Evolutionary conservation across 2,329 filamentous ascomycete genomes (phyloP).

Genomic region (Pseudocercospora macadamiae): DNA sequence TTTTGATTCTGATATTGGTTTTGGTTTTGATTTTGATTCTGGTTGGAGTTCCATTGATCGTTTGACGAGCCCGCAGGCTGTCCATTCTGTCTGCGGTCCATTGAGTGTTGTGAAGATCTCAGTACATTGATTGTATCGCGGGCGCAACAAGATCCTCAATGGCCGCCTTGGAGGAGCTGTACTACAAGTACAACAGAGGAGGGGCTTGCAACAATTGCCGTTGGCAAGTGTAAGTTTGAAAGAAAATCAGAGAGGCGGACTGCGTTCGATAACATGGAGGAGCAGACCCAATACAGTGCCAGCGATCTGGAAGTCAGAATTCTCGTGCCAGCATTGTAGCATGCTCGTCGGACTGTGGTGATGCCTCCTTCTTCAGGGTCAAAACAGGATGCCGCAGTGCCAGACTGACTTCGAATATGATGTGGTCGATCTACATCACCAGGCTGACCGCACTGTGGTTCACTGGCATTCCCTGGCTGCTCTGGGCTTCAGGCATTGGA

Average conservation of each 20-base stretch:
- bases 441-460: neutral
- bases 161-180: neutral
- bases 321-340: neutral
- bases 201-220: neutral
- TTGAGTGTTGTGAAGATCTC: neutral
- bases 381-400: neutral
- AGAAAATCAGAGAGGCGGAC: neutral
- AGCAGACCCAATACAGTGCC: neutral
- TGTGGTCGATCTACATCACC: constrained; percentile 6
- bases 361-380: constrained; percentile 1
- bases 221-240: neutral
- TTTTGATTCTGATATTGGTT: neutral
- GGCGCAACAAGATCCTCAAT: neutral
- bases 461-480: constrained; percentile 4
- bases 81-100: neutral
- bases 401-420: neutral
- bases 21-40: neutral
- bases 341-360: neutral
- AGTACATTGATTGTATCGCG: neutral
- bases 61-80: neutral
- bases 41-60: neutral
- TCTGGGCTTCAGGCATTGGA: constrained; percentile 3
- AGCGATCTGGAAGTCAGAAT: neutral
- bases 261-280: neutral
- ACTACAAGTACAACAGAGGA: neutral